Base-by-base conservation (phyloP, 495 filamentous ascomycete genomes). In the Aspergillus homomorphus region DNA sequence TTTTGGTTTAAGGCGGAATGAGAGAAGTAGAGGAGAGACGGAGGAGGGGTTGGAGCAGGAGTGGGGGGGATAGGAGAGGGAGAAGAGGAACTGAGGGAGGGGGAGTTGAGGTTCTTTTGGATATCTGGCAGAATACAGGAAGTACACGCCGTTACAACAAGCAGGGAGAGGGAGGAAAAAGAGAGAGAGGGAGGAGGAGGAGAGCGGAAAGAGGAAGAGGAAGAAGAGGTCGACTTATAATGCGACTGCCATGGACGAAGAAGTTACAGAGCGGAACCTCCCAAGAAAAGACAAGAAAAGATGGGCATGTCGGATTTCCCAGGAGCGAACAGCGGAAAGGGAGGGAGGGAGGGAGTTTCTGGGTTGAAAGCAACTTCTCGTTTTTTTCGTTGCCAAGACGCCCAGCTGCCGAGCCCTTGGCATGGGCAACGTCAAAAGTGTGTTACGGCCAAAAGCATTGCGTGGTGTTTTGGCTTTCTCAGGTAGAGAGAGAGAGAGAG, bases 351-450 rank as follows among this genome's bases (percentile, higher is more conserved):
- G n/a, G n/a, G n/a, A n/a, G n/a, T n/a, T 30, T 60, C 20, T 49
- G 53, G n/a, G 23, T 57, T 62, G 33, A 38, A 38, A 38, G 33
- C 33, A 38, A 38, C 33, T n/a, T 64, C 49, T 62, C 63, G 58
- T 61, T 67, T 71, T 67, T 59, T 54, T 61, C 22, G 66, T 65
- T 67, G 74, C 74, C 74, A 77, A 77, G 74, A 57, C 66, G 74
- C 74, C 72, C 68, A 75, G 74, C 65, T 71, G 73, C 74, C 73
- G 71, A 76, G 73, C 64, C 66, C 74, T 77, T 74, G 73, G 74
- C 71, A 70, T 70, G 51, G 45, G 42, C 53, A 54, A 62, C 45
- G 56, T 56, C 53, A 51, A 53, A 51, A 38, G 42, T 51, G 19
- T 45, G 44, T 53, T 44, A 56, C 51, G 21, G 22, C 46, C 22